Evolutionary conservation across 768 basidiomycete species (phyloP).

Genomic region (Boletus insuetus): DNA sequence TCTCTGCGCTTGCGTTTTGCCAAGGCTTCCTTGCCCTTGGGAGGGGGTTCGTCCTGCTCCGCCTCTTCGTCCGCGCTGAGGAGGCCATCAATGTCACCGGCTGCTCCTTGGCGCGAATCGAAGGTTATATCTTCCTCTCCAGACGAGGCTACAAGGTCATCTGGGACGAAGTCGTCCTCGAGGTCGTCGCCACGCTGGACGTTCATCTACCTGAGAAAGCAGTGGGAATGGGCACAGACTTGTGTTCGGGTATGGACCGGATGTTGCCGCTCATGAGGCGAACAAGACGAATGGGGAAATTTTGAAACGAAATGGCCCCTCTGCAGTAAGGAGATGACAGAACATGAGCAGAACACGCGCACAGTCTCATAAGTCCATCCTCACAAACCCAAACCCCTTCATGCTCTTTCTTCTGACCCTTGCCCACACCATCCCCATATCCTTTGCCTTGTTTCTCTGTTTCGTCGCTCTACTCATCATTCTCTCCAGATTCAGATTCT

Average conservation of each 20-base stretch:
- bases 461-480: constrained; percentile 3
- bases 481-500: background rate
- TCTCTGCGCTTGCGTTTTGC: constrained; percentile 73
- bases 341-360: constrained; percentile 32
- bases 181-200: constrained; percentile 69
- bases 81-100: constrained; percentile 38
- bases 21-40: constrained; percentile 18
- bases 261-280: background rate
- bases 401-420: constrained; percentile 7
- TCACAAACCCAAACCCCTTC: background rate
- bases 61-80: constrained; percentile 46
- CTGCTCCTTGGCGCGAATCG: constrained; percentile 25
- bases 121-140: constrained; percentile 48
- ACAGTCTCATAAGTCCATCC: constrained; percentile 8
- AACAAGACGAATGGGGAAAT: constrained; percentile 13
- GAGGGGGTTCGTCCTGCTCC: constrained; percentile 31
- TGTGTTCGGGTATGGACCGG: background rate
- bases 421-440: constrained; percentile 2
- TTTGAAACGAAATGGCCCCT: too few relatives aligned
- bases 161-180: constrained; percentile 76
- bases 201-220: constrained; percentile 16
- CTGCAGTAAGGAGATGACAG: background rate
- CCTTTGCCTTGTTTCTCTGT: background rate
- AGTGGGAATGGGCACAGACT: too few relatives aligned
- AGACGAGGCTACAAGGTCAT: constrained; percentile 63